Evolutionary conservation across 306 rosid genomes (phyloP), one percentile per base, ranked within the genome.

Genomic region (Sicyos edulis): DNA sequence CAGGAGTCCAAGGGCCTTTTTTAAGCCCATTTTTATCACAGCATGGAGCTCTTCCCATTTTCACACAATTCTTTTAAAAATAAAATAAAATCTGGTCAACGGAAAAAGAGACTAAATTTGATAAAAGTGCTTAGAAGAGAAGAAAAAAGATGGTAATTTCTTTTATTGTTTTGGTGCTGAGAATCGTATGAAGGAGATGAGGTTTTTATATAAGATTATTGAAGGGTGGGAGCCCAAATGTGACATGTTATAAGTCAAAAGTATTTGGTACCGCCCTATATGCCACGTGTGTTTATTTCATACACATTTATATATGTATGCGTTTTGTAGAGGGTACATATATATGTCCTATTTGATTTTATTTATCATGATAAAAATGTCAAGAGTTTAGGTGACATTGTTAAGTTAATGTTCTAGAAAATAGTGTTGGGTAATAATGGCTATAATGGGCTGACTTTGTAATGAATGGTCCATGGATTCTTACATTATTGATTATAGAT

Each of bases 11-110:
- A 53, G 98, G 96, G 79, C 98, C 98, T 79, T 85, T 92, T 69
- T 90, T 92, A 58, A 92, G 93, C 6, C 91, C 96, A 78, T 66
- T 83, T 47, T 88, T 90, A 55, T 90, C 96, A 75, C 95, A 93
- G 71, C 98, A 93, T 76, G 97, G 98, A 77, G 96, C 82, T 87
- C 98, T 90, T 75, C 98, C 98, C 98, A 93, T 90, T 20, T 51
- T 37, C 3, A 26, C 14, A 51, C 54, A 29, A 44, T 17, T 54
- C 6, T 14, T 70, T 4, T 19, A 32, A 32, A 32, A 32, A 32
- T 0, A 4, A 12, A 22, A 20, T 2, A 29, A 7, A 2, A 44
- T 5, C 44, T 37, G 12, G 74, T 47, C 50, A 21, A 68, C 19
- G 8, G 55, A 17, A 17, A 44, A 54, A 15, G 56, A 57, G 62